Base-by-base conservation (phyloP, 106 monocot species). In the Chionographis japonica region DNA sequence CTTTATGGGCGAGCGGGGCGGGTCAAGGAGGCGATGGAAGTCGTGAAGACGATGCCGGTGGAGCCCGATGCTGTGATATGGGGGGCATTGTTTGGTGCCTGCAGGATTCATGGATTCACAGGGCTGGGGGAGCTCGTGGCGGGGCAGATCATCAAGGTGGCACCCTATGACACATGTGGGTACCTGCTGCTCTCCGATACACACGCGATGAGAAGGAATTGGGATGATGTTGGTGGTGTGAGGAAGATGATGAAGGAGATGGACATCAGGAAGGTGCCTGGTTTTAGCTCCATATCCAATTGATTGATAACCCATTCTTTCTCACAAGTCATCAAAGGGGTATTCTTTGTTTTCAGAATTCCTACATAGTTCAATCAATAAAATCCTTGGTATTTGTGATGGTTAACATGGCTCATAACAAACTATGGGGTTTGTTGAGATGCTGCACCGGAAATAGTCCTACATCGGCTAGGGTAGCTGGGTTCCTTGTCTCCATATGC, bases 1-100 rank as follows among this genome's bases (percentile, higher is more conserved):
- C 82, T 82, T 42, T 77, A 65, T 16, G 77, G 65, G 1, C 52
- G 74, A 20, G 69, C 83, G 8, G 83, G 83, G 11, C 39, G 36
- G 15, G 6, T 83, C 2, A 3, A 37, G 40, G 83, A 78, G 61
- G 83, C 78, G 6, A 40, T 74, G 52, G 52, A 40, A 8, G 6
- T 83, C 55, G 55, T 77, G 3, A 55, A 50, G 14, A 1, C 53
- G 8, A 83, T 83, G 83, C 77, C 69, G 0, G 51, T 83, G 66
- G 40, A 69, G 50, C 78, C 83, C 12, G 83, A 83, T 65, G 52
- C 17, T 4, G 55, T 67, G 37, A 71, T 83, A 58, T 83, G 83
- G 83, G 83, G 74, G 1, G 37, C 70, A 6, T 52, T 83, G 40
- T 51, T 74, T 14, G 60, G 60, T 65, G 69, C 78, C 5, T 78